A percentile compares a stretch with the other conserved stretches of the same genome.
Conservation (phyloP, 1,139 yeast species). For the Hemisphaericaspora xylofermentans region DNA sequence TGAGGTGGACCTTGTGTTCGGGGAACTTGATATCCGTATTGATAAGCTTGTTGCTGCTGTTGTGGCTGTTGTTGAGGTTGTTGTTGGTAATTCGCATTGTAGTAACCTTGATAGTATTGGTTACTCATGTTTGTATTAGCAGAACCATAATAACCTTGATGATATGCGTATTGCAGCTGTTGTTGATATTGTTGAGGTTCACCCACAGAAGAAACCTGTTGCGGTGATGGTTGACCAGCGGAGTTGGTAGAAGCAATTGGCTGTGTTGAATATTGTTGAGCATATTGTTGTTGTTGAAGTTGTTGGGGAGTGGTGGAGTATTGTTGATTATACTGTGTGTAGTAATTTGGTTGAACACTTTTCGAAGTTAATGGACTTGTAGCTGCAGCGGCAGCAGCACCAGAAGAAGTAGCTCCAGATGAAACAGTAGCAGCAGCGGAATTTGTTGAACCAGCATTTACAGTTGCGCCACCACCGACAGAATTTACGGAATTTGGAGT, state of each 20-base stretch:
- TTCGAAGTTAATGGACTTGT: conserved; percentile 13
- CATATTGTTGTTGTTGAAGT: conserved; percentile 11
- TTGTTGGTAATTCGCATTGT: conserved; percentile 3
- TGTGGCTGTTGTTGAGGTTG: conserved; percentile 7
- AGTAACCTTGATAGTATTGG: conserved; percentile 6
- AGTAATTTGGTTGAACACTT: conserved; percentile 18
- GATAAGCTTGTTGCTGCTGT: conserved; percentile 7
- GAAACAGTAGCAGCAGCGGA: conserved; percentile 13
- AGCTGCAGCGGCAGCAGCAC: conserved; percentile 14
- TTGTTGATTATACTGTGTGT: conserved; percentile 16
- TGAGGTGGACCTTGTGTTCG: conserved; percentile 5
- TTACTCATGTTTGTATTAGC: conserved; percentile 4
- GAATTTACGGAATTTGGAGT: conserved; percentile 30
- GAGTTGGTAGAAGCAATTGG: conserved; percentile 4
- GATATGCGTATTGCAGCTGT: conserved; percentile 13
- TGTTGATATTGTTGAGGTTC: conserved; percentile 12
- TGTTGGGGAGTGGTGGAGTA: conserved; percentile 15
- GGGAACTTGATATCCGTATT: background rate
- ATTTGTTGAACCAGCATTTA: conserved; percentile 15
- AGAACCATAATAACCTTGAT: conserved; percentile 7
- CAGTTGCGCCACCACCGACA: conserved; percentile 12
- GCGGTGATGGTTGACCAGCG: conserved; percentile 10
- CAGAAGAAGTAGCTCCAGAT: conserved; percentile 13
- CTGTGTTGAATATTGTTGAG: conserved; percentile 15
- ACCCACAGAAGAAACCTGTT: conserved; percentile 8